Percentiles rank a stretch among this genome's conserved stretches.
Evolutionary conservation across 768 basidiomycete genomes (phyloP).

Genomic region (Phylloporus sp.): DNA sequence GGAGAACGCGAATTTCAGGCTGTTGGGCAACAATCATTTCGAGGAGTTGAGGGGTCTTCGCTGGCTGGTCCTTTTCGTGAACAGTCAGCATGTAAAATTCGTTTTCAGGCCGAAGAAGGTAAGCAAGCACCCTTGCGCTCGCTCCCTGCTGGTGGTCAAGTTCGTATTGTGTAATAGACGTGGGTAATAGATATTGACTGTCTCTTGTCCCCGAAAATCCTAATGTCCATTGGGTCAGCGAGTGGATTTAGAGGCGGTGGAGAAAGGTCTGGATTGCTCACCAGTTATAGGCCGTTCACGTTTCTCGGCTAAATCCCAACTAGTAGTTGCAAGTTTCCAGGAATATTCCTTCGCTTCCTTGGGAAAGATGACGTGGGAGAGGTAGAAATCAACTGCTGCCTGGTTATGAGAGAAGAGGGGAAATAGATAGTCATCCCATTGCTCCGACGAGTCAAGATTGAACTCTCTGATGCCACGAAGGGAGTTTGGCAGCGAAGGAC

Average conservation of each 20-base stretch:
- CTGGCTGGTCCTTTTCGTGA: no score
- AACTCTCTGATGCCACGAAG: constrained; percentile 33
- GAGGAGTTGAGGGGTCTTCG: no score
- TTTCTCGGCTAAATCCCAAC: constrained; percentile 36
- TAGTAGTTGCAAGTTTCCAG: constrained; percentile 24
- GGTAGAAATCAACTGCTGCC: constrained; percentile 5
- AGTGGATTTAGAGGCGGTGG: no score
- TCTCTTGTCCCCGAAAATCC: constrained; percentile 48
- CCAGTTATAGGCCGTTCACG: constrained; percentile 3
- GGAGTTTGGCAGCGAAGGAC: no score
- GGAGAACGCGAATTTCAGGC: constrained; percentile 39
- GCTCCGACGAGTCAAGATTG: constrained; percentile 7
- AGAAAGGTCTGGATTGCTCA: neutral
- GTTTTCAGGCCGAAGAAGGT: constrained; percentile 24
- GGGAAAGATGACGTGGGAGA: constrained; percentile 34
- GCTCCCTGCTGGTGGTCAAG: neutral
- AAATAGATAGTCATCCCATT: neutral
- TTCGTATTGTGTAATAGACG: constrained; percentile 15
- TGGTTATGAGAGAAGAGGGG: constrained; percentile 3
- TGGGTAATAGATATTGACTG: constrained; percentile 25
- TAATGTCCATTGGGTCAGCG: neutral
- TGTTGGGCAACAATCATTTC: constrained; percentile 27
- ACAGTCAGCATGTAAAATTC: constrained; percentile 9
- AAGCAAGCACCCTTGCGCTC: constrained; percentile 38
- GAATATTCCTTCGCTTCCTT: constrained; percentile 31